A percentile compares a stretch with the other conserved stretches of the same genome.
phyloP scores from a whole-genome alignment of 495 filamentous ascomycete genomes.

The Hypoxylon subgilvum region DNA sequence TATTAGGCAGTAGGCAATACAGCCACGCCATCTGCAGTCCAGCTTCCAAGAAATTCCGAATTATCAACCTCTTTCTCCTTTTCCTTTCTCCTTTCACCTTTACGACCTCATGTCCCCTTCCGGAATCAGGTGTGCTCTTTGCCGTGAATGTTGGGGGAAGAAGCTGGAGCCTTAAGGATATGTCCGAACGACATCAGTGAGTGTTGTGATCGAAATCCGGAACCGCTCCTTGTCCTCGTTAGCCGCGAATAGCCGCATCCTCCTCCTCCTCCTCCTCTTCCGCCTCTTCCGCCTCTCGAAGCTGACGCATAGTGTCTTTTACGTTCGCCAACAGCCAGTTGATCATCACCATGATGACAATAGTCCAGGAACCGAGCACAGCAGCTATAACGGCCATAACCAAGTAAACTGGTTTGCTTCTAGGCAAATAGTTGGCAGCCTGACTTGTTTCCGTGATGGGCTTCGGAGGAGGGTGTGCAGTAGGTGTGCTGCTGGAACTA shows the following conservation, averaged over 20 bases:
- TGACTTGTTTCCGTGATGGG: conserved; percentile 17
- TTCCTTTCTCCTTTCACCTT: not conserved
- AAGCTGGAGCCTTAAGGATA: not conserved
- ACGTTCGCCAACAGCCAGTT: too few relatives aligned
- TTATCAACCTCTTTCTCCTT: conserved; percentile 3
- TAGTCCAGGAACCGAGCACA: not conserved
- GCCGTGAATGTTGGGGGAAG: not conserved
- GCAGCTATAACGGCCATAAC: not conserved
- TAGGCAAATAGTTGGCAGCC: not conserved
- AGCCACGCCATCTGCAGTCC: conserved; percentile 15
- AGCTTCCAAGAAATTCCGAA: conserved; percentile 37
- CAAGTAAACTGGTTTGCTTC: not conserved
- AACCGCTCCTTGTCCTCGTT: too few relatives aligned
- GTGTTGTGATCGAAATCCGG: too few relatives aligned
- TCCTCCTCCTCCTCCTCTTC: too few relatives aligned
- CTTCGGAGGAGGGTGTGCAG: conserved; percentile 7
- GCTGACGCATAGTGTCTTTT: too few relatives aligned
- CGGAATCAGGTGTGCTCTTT: not conserved
- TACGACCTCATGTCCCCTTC: not conserved
- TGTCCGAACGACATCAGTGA: too few relatives aligned
- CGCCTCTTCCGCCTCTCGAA: too few relatives aligned
- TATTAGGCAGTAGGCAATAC: conserved; percentile 7
- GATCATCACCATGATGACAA: too few relatives aligned
- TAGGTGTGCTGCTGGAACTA: conserved; percentile 5
- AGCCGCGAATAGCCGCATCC: too few relatives aligned